phyloP scores from a whole-genome alignment of 2,329 filamentous ascomycete species.

The Phaeosphaeria sp. region DNA sequence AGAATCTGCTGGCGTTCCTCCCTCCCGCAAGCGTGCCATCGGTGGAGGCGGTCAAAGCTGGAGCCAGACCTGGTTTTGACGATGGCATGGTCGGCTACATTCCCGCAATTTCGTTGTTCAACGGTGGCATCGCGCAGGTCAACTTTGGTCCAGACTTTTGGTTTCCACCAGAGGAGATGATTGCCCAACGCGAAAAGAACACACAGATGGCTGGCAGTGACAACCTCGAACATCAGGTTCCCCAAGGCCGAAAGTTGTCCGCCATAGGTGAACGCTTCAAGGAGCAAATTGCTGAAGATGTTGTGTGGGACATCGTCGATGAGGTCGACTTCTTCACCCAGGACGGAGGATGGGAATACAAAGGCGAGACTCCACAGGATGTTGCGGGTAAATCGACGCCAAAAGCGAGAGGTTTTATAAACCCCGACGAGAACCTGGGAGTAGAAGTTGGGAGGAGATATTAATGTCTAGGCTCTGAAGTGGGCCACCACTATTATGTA shows the following conservation, averaged over 20 bases:
- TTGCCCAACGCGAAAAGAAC: slow-evolving; percentile 46
- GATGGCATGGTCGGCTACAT: slow-evolving; percentile 97
- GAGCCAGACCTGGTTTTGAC: slow-evolving; percentile 84
- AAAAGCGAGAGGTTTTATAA: slow-evolving; percentile 45
- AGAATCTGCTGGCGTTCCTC: slow-evolving; percentile 85
- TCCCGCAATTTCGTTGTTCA: slow-evolving; percentile 89
- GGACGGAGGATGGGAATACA: slow-evolving; percentile 60
- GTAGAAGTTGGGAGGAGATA: slow-evolving; percentile 46
- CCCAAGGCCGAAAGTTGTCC: slow-evolving; percentile 52
- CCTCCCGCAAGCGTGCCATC: slow-evolving; percentile 84
- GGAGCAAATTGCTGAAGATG: slow-evolving; percentile 93
- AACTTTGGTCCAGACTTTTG: slow-evolving; percentile 96
- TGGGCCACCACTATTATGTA: neutral
- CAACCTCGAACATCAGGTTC: slow-evolving; percentile 17
- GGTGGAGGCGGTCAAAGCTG: slow-evolving; percentile 70
- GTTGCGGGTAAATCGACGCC: slow-evolving; percentile 45
- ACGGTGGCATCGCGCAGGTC: slow-evolving; percentile 86
- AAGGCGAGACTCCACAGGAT: slow-evolving; percentile 41
- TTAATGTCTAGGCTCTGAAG: slow-evolving; percentile 9
- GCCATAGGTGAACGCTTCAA: slow-evolving; percentile 80
- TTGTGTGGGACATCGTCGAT: slow-evolving; percentile 91
- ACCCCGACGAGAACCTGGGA: slow-evolving; percentile 46
- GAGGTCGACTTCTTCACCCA: slow-evolving; percentile 90
- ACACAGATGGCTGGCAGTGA: slow-evolving; percentile 36
- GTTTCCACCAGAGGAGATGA: slow-evolving; percentile 74